phyloP scores from a whole-genome alignment of 768 basidiomycete species.

The Mycena metata region DNA sequence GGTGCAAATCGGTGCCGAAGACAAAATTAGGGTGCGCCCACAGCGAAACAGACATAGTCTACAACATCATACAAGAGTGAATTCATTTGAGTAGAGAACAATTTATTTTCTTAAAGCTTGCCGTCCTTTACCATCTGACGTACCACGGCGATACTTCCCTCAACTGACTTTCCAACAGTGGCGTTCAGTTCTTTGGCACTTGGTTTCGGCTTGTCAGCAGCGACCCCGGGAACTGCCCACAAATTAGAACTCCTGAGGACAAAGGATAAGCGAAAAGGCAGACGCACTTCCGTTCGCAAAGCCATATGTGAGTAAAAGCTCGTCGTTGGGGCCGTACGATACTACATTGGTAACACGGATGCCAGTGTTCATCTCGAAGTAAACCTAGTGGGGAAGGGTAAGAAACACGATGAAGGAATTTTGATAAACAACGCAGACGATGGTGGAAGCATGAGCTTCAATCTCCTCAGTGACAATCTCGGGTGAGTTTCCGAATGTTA shows the following conservation, averaged over 20 bases:
- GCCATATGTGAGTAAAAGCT: constrained; percentile 25
- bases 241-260: no score
- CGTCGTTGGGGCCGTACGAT: constrained; percentile 23
- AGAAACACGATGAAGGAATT: no score
- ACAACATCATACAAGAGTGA: no score
- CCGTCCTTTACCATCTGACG: constrained; percentile 35
- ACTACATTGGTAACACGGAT: constrained; percentile 26
- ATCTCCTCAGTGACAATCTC: constrained; percentile 12
- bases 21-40: no score
- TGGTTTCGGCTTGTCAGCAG: constrained; percentile 26
- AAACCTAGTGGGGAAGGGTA: constrained; percentile 16
- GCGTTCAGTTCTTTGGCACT: constrained; percentile 28
- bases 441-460: constrained; percentile 15
- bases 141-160: constrained; percentile 20
- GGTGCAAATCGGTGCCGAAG: no score
- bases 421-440: constrained; percentile 13
- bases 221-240: constrained; percentile 25
- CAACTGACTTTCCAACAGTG: constrained; percentile 17
- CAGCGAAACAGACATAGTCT: no score
- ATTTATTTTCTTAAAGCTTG: constrained; percentile 6
- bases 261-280: background rate
- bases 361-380: constrained; percentile 33
- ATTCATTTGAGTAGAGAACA: no score
- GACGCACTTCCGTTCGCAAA: constrained; percentile 29
- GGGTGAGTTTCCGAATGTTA: constrained; percentile 2